A percentile compares a stretch with the other conserved stretches of the same genome.
Evolutionary conservation across 768 basidiomycete species (phyloP).

Genomic region (Boletales sp.): DNA sequence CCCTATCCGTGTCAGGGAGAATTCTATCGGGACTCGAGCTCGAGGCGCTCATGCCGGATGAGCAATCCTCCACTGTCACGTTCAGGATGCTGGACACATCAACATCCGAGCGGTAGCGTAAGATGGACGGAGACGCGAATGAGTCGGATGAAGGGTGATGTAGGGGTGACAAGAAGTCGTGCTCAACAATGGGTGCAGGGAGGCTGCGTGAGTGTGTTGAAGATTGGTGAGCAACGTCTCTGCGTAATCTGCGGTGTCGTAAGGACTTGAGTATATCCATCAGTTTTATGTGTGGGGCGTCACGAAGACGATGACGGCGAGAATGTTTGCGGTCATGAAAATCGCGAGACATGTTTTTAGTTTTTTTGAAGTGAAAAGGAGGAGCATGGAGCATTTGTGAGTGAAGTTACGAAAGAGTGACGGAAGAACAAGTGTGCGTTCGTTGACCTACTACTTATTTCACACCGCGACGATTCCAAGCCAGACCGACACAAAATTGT

Average conservation of each 20-base stretch:
- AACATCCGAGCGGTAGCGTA: conserved; percentile 2
- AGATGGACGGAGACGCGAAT: background rate
- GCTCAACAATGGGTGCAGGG: conserved; percentile 3
- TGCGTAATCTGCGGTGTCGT: conserved; percentile 10
- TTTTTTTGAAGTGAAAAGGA: conserved; percentile 11
- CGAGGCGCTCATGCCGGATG: conserved; percentile 14
- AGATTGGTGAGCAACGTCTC: conserved; percentile 1
- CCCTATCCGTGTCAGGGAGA: background rate
- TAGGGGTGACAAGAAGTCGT: conserved; percentile 1
- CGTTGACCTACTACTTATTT: too few relatives aligned
- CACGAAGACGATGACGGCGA: conserved; percentile 11
- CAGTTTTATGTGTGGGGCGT: conserved; percentile 18
- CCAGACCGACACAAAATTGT: conserved; percentile 7
- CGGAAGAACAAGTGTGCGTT: too few relatives aligned
- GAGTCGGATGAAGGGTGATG: background rate
- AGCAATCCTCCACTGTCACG: conserved; percentile 5
- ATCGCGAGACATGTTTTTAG: conserved; percentile 9
- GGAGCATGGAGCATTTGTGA: conserved; percentile 6
- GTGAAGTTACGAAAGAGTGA: background rate
- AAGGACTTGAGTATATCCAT: conserved; percentile 21
- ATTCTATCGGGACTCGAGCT: background rate
- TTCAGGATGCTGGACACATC: conserved; percentile 3
- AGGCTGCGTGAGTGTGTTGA: conserved; percentile 1
- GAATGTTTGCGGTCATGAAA: conserved; percentile 6
- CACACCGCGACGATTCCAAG: conserved; percentile 6